A percentile compares a stretch with the other conserved stretches of the same genome.
Evolutionary conservation across 1,139 yeast species (phyloP).

Genomic region (Lodderomyces orthopsilosis): DNA sequence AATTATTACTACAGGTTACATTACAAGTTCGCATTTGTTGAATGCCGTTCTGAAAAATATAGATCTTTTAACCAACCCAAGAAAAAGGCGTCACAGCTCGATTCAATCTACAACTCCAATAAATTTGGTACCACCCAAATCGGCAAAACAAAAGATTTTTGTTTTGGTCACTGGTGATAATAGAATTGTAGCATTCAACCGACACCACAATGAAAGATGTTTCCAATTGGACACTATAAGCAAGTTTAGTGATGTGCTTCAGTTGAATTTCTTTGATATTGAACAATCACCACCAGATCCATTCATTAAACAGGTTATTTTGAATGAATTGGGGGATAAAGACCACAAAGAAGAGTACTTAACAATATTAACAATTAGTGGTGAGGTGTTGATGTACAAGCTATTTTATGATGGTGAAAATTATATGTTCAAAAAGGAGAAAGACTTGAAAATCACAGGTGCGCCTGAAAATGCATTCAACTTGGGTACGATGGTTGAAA

Average conservation of each 20-base stretch:
- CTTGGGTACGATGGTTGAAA: conserved; percentile 65
- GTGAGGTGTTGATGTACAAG: conserved; percentile 70
- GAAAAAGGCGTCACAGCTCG: conserved; percentile 30
- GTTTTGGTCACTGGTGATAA: conserved; percentile 76
- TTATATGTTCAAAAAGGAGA: conserved; percentile 47
- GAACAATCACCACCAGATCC: conserved; percentile 70
- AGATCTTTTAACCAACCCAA: conserved; percentile 28
- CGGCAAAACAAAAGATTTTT: conserved; percentile 49
- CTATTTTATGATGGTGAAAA: conserved; percentile 52
- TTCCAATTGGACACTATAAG: conserved; percentile 62
- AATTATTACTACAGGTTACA: conserved; percentile 68
- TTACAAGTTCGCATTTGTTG: conserved; percentile 45
- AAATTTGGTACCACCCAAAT: conserved; percentile 16
- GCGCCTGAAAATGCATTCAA: conserved; percentile 78
- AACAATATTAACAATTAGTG: conserved; percentile 72
- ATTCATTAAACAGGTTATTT: conserved; percentile 65
- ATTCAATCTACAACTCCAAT: conserved; percentile 9
- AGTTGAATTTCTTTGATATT: conserved; percentile 56
- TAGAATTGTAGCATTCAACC: conserved; percentile 61
- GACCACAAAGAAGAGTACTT: conserved; percentile 55
- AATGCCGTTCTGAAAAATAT: conserved; percentile 44
- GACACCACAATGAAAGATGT: conserved; percentile 64
- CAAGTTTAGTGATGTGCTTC: conserved; percentile 52
- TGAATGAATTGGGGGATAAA: conserved; percentile 64
- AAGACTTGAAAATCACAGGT: conserved; percentile 55